Base-by-base conservation (phyloP, 805 yeast genomes). In the Middelhovenomyces tepae region DNA sequence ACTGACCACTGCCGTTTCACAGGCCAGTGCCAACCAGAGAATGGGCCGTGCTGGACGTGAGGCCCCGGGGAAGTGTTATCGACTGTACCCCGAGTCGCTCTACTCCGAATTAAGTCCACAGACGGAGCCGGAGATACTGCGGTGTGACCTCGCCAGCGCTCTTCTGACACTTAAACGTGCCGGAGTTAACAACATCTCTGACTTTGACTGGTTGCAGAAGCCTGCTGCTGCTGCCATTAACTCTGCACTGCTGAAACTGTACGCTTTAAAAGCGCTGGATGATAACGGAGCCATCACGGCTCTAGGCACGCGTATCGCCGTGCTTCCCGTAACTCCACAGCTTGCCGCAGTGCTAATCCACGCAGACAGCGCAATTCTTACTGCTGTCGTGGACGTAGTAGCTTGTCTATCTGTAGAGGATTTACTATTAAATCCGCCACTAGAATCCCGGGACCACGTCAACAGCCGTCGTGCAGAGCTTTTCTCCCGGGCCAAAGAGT, bases 21-120 rank as follows among this genome's bases (percentile, higher is more conserved):
- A 81, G 49, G 94, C 97, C 0, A 81, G 94, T 24, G 98, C 97
- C 0, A 73, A 82, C 22, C 99, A 91, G 62, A 67, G 99, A 58
- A 76, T 87, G 28, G 99, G 99, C 55, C 82, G 99, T 67, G 97
- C 99, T n/a, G 99, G 99, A 41, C 84, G 99, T 73, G 97, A 91
- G 59, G 69, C 75, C 11, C 73, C 80, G 19, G 99, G 99, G 27
- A 89, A 89, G 54, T 83, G 91, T 27, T 91, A 67, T 57, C 62
- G 97, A 38, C 59, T 91, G 22, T 91, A 79, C 54, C 75, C 82
- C 31, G 97, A 89, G 46, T 53, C 60, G 1, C 78, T 82, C 37
- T 89, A 72, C 47, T 38, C 56, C 3, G 68, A 68, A 42, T 60
- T 91, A 34, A 76, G 80, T 1, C 61, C 65, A 29, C 91, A 85